phyloP scores from a whole-genome alignment of 2,329 filamentous ascomycete species.

The Fusarium oligoseptatum region DNA sequence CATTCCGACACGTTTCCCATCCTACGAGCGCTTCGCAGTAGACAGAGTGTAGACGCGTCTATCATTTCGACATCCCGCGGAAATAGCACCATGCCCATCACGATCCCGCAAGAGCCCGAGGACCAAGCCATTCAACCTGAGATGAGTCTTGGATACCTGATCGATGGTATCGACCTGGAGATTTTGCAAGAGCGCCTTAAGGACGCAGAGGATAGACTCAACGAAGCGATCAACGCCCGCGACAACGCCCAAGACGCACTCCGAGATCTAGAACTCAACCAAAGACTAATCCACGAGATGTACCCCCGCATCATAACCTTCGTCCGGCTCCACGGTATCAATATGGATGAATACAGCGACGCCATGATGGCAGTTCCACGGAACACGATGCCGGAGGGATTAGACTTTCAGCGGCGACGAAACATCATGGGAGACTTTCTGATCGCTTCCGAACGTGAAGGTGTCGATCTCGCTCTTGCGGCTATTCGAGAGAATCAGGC shows the following conservation, averaged over 20 bases:
- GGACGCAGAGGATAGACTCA: background rate
- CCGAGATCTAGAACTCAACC: background rate
- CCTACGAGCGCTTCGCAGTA: background rate
- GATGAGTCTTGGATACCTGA: background rate
- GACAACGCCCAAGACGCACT: background rate
- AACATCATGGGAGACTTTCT: background rate
- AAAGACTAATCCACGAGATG: background rate
- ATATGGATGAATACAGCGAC: background rate
- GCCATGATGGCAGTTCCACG: background rate
- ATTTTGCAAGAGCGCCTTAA: background rate
- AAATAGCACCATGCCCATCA: background rate
- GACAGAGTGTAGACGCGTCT: background rate
- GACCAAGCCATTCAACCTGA: background rate
- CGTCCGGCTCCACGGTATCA: background rate
- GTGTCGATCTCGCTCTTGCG: background rate
- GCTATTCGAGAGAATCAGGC: background rate
- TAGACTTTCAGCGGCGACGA: background rate
- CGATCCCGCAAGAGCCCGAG: background rate
- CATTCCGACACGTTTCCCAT: background rate
- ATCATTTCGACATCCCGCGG: background rate
- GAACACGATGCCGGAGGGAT: background rate
- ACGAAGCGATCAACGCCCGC: background rate
- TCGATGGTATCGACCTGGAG: background rate
- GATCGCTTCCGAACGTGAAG: background rate
- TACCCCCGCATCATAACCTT: background rate